Evolutionary conservation across 2,329 filamentous ascomycete species (phyloP).

Genomic region (Magnaporthiopsis rhizophila): DNA sequence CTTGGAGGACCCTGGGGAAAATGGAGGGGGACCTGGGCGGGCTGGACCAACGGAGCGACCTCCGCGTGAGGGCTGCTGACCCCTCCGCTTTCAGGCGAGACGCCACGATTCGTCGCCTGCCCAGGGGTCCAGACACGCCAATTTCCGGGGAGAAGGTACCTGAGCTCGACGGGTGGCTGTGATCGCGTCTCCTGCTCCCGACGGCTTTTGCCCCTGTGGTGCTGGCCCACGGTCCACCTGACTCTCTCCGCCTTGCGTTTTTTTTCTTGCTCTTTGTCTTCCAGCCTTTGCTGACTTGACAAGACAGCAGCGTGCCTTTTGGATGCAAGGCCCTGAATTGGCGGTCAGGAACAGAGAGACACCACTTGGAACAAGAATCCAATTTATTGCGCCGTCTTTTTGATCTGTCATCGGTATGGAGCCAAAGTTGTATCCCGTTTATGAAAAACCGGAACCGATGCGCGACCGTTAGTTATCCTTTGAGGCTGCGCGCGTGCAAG

Average conservation of each 20-base stretch:
- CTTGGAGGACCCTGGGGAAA: background rate
- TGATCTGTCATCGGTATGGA: background rate
- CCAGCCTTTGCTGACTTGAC: background rate
- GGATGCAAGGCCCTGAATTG: background rate
- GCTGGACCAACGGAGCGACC: background rate
- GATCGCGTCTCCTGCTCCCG: background rate
- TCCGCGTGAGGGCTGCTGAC: background rate
- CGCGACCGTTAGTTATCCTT: background rate
- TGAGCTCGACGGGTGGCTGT: background rate
- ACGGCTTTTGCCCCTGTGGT: background rate
- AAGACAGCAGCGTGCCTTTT: background rate
- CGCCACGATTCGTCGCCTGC: background rate
- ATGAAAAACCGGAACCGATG: background rate
- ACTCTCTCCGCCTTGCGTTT: background rate
- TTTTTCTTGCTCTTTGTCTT: background rate
- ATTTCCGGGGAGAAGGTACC: background rate
- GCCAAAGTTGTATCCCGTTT: background rate
- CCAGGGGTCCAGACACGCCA: background rate
- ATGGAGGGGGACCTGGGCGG: background rate
- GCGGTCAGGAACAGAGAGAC: background rate
- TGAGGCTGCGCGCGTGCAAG: background rate
- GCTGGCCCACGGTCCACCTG: constrained; percentile 1
- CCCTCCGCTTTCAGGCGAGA: constrained; percentile 1
- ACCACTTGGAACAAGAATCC: background rate
- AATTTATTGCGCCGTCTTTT: background rate